Evolutionary conservation across 2,329 filamentous ascomycete species (phyloP).

Genomic region (Stagonosporopsis chrysanthemi): DNA sequence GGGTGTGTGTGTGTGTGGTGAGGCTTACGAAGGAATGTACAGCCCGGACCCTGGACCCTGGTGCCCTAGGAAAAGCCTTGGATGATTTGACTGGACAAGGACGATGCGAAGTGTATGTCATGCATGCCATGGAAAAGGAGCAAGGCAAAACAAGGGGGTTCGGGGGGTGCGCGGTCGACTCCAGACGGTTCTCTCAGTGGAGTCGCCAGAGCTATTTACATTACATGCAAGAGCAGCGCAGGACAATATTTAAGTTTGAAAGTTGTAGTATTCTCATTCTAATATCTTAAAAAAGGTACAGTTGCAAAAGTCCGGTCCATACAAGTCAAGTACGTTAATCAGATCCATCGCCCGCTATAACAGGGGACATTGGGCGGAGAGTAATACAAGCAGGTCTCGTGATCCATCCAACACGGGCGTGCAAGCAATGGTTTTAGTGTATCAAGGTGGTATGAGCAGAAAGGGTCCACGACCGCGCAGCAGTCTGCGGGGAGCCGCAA

Average conservation of each 20-base stretch:
- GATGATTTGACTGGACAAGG: no score
- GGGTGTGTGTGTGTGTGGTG: no score
- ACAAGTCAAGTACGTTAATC: conserved; percentile 13
- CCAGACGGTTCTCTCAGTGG: no score
- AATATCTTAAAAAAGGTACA: background rate
- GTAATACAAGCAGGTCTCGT: conserved; percentile 19
- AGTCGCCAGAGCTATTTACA: no score
- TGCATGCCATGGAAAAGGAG: no score
- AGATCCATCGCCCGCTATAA: conserved; percentile 6
- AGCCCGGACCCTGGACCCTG: no score
- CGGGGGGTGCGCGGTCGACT: no score
- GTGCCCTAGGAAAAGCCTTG: no score
- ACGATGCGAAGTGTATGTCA: no score
- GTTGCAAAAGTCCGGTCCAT: background rate
- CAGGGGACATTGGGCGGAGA: background rate
- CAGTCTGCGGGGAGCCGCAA: conserved; percentile 32
- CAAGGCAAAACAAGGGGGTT: no score
- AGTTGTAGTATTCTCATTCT: background rate
- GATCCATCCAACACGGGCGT: conserved; percentile 15
- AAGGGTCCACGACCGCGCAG: conserved; percentile 29
- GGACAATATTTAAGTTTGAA: background rate
- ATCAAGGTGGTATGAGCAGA: conserved; percentile 18
- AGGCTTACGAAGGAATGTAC: no score
- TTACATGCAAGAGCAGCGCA: background rate
- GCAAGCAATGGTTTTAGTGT: conserved; percentile 24